phyloP scores from a whole-genome alignment of 1,139 yeast species.

The Scheffersomyces stambukii region DNA sequence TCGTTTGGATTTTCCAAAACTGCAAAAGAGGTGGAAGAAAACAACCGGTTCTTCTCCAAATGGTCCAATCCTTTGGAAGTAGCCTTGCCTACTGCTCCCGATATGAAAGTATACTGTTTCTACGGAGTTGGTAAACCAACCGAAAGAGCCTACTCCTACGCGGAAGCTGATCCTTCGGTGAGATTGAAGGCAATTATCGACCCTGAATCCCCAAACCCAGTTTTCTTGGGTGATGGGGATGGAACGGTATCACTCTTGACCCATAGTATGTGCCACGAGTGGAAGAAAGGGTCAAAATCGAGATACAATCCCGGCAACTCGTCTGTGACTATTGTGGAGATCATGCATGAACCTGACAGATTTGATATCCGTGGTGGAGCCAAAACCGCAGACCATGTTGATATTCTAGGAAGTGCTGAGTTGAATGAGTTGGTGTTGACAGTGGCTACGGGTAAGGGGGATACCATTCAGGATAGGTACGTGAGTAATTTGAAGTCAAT shows the following conservation, averaged over 20 bases:
- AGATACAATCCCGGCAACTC: conserved; percentile 79
- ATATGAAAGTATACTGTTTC: conserved; percentile 81
- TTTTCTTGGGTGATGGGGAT: conserved; percentile 86
- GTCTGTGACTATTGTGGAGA: conserved; percentile 77
- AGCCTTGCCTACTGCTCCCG: conserved; percentile 88
- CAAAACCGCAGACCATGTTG: conserved; percentile 96
- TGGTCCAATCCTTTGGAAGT: conserved; percentile 95
- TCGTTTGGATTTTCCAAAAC: conserved; percentile 74
- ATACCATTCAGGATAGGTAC: conserved; percentile 54
- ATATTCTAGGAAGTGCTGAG: conserved; percentile 89
- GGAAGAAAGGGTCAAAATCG: conserved; percentile 64
- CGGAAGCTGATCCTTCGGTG: conserved; percentile 54
- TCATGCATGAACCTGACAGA: conserved; percentile 87
- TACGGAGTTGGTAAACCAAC: conserved; percentile 97
- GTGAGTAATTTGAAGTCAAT: conserved; percentile 61
- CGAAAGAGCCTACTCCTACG: conserved; percentile 85
- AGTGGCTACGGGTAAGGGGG: conserved; percentile 80
- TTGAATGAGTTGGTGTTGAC: conserved; percentile 77
- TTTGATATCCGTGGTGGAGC: conserved; percentile 97
- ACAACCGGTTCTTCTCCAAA: conserved; percentile 66
- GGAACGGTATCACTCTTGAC: conserved; percentile 89
- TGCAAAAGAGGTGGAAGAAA: conserved; percentile 51
- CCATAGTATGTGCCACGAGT: conserved; percentile 75
- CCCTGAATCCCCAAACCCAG: conserved; percentile 53
- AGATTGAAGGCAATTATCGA: conserved; percentile 69